These are phyloP conservation scores for Serendipita sp. DNA, from an alignment of 1,284 basidiomycete genomes.

Conservation along the genomic window DNA sequence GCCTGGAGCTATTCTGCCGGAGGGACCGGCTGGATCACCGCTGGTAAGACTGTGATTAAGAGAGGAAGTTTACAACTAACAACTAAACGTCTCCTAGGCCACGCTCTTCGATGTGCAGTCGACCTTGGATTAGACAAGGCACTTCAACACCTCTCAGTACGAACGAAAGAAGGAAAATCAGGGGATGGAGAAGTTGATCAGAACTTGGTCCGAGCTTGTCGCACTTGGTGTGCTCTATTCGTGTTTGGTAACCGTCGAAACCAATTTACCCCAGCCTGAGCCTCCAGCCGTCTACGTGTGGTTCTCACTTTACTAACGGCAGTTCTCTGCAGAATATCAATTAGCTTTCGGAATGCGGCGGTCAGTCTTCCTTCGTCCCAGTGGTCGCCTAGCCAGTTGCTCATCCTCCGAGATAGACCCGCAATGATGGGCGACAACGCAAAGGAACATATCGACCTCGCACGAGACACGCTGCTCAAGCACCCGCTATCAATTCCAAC, in stretches of 20 bases:
- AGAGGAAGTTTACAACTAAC: background rate
- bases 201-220: conserved; percentile 11
- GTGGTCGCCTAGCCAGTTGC: background rate
- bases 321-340: conserved; percentile 11
- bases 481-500: conserved; percentile 15
- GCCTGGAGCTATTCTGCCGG: conserved; percentile 16
- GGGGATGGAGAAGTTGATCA: conserved; percentile 11
- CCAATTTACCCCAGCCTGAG: background rate
- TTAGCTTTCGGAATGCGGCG: conserved; percentile 15
- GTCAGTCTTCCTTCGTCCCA: conserved; percentile 4
- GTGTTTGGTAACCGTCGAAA: conserved; percentile 13
- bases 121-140: conserved; percentile 15
- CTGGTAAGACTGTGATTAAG: conserved; percentile 10
- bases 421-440: conserved; percentile 17
- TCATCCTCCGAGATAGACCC: conserved; percentile 8
- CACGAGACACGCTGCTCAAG: conserved; percentile 13
- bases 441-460: conserved; percentile 9
- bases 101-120: conserved; percentile 15
- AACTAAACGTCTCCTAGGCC: conserved; percentile 4
- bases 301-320: background rate
- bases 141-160: conserved; percentile 11
- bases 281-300: background rate
- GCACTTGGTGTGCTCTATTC: conserved; percentile 16
- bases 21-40: conserved; percentile 15
- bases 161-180: conserved; percentile 5